Percentiles rank a stretch among this genome's conserved stretches.
phyloP scores from a whole-genome alignment of 352 stramenopile species.

The Globisporangium splendens region DNA sequence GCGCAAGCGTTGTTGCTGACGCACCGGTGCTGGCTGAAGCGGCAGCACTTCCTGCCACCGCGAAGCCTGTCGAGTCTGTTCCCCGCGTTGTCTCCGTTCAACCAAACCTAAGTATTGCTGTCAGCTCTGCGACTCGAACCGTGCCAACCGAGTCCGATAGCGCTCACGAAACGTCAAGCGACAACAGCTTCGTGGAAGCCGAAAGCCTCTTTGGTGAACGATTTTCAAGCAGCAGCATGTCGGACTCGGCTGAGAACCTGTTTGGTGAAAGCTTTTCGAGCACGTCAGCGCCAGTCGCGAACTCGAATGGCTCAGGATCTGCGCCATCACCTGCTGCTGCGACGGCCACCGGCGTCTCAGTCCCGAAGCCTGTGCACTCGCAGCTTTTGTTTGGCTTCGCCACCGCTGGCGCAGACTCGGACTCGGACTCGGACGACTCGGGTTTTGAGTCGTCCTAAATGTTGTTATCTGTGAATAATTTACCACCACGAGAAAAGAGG shows the following conservation, averaged over 20 bases:
- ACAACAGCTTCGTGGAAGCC: conserved; percentile 6
- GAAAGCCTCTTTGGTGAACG: conserved; percentile 21
- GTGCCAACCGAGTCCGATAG: not conserved
- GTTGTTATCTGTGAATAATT: not conserved
- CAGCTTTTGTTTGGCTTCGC: conserved; percentile 60
- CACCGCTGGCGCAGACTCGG: conserved; percentile 34
- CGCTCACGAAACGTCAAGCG: not conserved
- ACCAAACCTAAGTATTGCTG: not conserved
- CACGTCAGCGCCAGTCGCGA: not conserved
- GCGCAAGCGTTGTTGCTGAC: not conserved
- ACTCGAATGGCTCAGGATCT: not conserved
- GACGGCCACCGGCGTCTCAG: not conserved
- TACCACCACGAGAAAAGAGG: not conserved
- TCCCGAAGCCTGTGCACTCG: conserved; percentile 12
- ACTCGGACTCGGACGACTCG: conserved; percentile 50
- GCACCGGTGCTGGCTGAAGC: not conserved
- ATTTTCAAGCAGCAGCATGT: conserved; percentile 14
- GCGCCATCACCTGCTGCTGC: not conserved
- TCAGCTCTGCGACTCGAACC: not conserved
- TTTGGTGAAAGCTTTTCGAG: conserved; percentile 39
- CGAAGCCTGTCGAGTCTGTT: not conserved
- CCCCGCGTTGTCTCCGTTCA: not conserved
- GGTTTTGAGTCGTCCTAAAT: conserved; percentile 28
- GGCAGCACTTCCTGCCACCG: not conserved
- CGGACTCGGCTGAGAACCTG: conserved; percentile 39